phyloP scores from a whole-genome alignment of 2,329 filamentous ascomycete species.

The Monilinia aucupariae region DNA sequence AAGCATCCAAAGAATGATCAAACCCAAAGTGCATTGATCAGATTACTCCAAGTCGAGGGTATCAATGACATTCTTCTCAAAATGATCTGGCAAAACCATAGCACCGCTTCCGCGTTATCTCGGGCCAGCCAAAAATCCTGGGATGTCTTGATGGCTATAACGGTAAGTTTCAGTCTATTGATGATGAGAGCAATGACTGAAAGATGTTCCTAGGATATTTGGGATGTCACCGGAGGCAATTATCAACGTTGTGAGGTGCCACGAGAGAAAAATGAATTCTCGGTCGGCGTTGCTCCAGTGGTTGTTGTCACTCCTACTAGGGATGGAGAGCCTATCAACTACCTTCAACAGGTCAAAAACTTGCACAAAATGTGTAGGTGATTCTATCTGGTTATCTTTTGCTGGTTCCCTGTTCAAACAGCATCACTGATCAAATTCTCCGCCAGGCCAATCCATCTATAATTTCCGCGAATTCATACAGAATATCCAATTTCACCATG shows the following conservation, averaged over 20 bases:
- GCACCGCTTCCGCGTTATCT: neutral
- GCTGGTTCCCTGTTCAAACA: neutral
- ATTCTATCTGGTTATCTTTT: neutral
- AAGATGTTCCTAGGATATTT: neutral
- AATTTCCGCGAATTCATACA: constrained; percentile 26
- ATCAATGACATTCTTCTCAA: constrained; percentile 2
- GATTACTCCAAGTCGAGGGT: neutral
- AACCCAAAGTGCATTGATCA: constrained; percentile 4
- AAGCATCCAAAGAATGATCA: constrained; percentile 1
- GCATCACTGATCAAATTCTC: neutral
- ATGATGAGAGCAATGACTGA: neutral
- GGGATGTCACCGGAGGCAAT: constrained; percentile 10
- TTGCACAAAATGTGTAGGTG: constrained; percentile 25
- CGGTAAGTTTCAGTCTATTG: neutral
- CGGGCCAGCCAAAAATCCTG: constrained; percentile 1
- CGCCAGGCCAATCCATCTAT: constrained; percentile 20
- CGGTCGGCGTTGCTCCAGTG: neutral
- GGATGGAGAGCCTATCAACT: neutral
- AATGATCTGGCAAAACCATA: neutral
- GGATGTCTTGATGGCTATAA: constrained; percentile 7
- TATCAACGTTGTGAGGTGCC: constrained; percentile 1
- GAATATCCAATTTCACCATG: constrained; percentile 30
- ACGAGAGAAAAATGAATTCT: neutral
- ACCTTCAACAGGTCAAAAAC: constrained; percentile 21
- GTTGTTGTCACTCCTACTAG: constrained; percentile 12